Percentiles rank a stretch among this genome's conserved stretches.
These are phyloP conservation scores for Populus hybrid DNA, from an alignment of 441 rosid genomes.

Conservation along the genomic window DNA sequence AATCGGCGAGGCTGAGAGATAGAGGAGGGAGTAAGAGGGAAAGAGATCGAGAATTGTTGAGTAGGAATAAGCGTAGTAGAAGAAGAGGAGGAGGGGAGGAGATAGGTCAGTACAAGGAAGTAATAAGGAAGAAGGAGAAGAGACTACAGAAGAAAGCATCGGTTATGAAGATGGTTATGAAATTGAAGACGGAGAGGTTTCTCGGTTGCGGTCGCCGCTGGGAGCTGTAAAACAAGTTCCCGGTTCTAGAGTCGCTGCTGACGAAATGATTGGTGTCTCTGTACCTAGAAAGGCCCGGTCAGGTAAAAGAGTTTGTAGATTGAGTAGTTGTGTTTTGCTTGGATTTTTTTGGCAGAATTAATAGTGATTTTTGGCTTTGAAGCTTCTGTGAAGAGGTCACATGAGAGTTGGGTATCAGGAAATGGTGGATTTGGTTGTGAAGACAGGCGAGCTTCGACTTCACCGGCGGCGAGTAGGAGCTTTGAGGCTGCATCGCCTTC, in stretches of 20 bases:
- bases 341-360: background rate
- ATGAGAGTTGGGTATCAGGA: conserved; percentile 60
- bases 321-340: background rate
- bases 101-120: conserved; percentile 47
- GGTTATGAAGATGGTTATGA: conserved; percentile 68
- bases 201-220: conserved; percentile 18
- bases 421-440: conserved; percentile 38
- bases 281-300: conserved; percentile 96
- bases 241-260: conserved; percentile 45
- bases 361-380: background rate
- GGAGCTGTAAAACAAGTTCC: conserved; percentile 20
- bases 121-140: conserved; percentile 56
- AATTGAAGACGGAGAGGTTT: conserved; percentile 38
- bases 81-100: conserved; percentile 31
- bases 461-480: conserved; percentile 61
- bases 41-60: conserved; percentile 37
- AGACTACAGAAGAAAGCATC: conserved; percentile 65
- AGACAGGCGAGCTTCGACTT: conserved; percentile 61
- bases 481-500: conserved; percentile 41
- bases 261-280: conserved; percentile 82
- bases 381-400: conserved; percentile 79
- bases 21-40: conserved; percentile 52
- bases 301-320: conserved; percentile 44
- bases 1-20: conserved; percentile 65
- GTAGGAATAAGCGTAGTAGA: conserved; percentile 50